Conservation (phyloP, 2,329 filamentous ascomycete genomes). For the Hymenoscyphus scutula region DNA sequence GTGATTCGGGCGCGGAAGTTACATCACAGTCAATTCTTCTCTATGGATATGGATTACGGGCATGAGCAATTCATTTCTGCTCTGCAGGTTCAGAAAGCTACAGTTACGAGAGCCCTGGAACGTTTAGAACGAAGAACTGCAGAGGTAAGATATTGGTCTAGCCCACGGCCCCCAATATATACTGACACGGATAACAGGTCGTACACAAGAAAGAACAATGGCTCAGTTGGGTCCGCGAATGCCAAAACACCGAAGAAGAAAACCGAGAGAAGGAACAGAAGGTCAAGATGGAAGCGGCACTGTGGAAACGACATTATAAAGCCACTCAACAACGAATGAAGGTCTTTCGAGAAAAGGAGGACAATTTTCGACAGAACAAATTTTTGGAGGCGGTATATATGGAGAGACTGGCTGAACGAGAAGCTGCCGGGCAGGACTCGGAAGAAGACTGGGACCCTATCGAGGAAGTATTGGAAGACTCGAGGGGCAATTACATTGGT, state of each 20-base stretch:
- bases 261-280: slow-evolving; percentile 48
- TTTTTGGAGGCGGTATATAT: slow-evolving; percentile 44
- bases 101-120: slow-evolving; percentile 39
- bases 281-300: slow-evolving; percentile 46
- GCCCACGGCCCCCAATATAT: background rate
- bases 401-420: slow-evolving; percentile 39
- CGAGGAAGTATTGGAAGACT: slow-evolving; percentile 46
- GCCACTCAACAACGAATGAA: slow-evolving; percentile 42
- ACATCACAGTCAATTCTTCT: slow-evolving; percentile 44
- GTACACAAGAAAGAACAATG: slow-evolving; percentile 47
- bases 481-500: slow-evolving; percentile 40
- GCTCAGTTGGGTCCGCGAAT: slow-evolving; percentile 47
- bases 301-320: slow-evolving; percentile 48
- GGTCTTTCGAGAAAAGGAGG: slow-evolving; percentile 42
- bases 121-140: slow-evolving; percentile 43
- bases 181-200: slow-evolving; percentile 6
- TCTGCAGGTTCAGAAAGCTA: slow-evolving; percentile 38
- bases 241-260: slow-evolving; percentile 45
- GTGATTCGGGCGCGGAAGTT: slow-evolving; percentile 43
- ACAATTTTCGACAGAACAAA: slow-evolving; percentile 43
- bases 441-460: slow-evolving; percentile 47
- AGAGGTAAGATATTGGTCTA: slow-evolving; percentile 33
- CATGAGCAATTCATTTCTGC: slow-evolving; percentile 42
- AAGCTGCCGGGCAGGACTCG: slow-evolving; percentile 31
- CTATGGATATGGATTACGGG: slow-evolving; percentile 43